Percentiles rank a stretch among this genome's conserved stretches.
Evolutionary conservation across 306 rosid species (phyloP).

Genomic region (Quercus mongolica): DNA sequence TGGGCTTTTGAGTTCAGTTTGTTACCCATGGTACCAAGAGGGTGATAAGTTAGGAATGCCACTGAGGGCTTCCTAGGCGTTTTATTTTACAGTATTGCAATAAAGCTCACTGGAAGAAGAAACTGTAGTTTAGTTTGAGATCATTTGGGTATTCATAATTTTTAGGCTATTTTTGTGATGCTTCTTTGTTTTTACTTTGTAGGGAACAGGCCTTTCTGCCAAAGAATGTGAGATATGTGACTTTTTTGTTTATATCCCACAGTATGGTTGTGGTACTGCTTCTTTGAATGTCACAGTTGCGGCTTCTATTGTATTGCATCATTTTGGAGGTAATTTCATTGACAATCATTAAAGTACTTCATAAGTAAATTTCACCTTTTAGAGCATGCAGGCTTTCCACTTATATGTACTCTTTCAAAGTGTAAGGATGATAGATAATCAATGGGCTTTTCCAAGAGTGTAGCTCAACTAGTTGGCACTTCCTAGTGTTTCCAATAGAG

Average conservation of each 20-base stretch:
- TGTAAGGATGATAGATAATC: background rate
- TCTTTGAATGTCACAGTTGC: conserved; percentile 92
- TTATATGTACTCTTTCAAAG: background rate
- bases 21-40: background rate
- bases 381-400: background rate
- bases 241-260: conserved; percentile 90
- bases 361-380: background rate
- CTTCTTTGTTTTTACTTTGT: background rate
- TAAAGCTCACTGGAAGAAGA: conserved; percentile 1
- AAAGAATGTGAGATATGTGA: conserved; percentile 87
- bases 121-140: background rate
- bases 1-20: background rate
- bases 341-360: background rate
- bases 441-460: background rate
- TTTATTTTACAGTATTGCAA: background rate
- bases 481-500: too few species aligned
- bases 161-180: background rate
- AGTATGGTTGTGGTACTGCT: conserved; percentile 88
- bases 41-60: background rate
- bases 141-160: background rate
- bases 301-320: conserved; percentile 89
- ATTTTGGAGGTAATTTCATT: conserved; percentile 69
- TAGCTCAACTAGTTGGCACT: too few species aligned
- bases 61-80: background rate
- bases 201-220: conserved; percentile 89